Percentiles rank a stretch among this genome's conserved stretches.
Conservation (phyloP, 140 eudicot genomes). For the Cichorium intybus region DNA sequence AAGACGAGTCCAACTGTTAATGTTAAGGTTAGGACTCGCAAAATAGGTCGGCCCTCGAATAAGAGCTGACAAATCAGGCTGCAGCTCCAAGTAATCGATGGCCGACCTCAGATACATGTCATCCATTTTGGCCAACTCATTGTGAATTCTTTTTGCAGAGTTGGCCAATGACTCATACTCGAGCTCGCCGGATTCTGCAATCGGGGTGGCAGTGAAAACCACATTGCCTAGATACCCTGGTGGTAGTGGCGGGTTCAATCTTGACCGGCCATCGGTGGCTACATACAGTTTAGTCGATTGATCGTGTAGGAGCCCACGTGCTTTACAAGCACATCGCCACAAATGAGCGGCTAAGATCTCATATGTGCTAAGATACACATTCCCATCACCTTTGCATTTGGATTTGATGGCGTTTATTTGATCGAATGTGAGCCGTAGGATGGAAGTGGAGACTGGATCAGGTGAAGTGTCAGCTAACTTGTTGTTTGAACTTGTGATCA, state of each 20-base stretch:
- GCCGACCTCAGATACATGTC: conserved; percentile 34
- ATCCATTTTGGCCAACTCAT: conserved; percentile 29
- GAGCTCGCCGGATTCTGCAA: conserved; percentile 18
- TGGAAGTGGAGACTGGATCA: conserved; percentile 23
- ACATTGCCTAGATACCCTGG: conserved; percentile 41
- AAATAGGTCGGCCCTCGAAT: conserved; percentile 33
- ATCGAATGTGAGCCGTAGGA: conserved; percentile 30
- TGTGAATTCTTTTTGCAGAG: conserved; percentile 31
- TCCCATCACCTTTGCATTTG: conserved; percentile 24
- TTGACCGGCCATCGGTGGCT: conserved; percentile 34
- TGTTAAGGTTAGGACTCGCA: conserved; percentile 38
- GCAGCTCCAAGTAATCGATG: conserved; percentile 32
- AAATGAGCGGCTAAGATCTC: conserved; percentile 43
- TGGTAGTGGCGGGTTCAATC: conserved; percentile 42
- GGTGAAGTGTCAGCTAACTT: not conserved
- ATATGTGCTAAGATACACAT: conserved; percentile 20
- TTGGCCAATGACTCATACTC: conserved; percentile 15
- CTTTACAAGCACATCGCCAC: conserved; percentile 41
- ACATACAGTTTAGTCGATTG: conserved; percentile 29
- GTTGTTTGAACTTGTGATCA: not conserved
- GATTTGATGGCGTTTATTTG: conserved; percentile 28
- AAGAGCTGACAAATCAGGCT: conserved; percentile 33
- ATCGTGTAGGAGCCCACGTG: conserved; percentile 32
- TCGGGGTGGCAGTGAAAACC: conserved; percentile 35
- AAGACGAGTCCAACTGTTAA: conserved; percentile 42